Evolutionary conservation across 768 basidiomycete species (phyloP).

Genomic region (Lenzites betulinus): DNA sequence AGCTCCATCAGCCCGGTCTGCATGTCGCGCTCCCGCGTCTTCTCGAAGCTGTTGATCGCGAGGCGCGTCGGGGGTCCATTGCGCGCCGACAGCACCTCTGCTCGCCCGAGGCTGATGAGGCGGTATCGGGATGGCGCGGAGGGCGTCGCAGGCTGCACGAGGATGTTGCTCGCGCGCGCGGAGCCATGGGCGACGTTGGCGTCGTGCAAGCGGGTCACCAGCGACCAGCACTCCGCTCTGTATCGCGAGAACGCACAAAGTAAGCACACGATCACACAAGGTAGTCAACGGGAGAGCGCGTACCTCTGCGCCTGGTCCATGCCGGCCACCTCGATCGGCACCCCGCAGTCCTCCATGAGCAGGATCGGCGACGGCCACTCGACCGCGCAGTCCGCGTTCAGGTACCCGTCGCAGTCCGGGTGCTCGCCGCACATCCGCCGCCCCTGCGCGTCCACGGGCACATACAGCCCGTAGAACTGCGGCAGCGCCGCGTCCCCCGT

Average conservation of each 20-base stretch:
- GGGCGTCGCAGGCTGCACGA: slow-evolving; percentile 46
- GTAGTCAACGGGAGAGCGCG: not conserved
- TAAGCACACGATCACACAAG: not conserved
- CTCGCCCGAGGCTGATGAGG: slow-evolving; percentile 52
- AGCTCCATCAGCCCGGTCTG: slow-evolving; percentile 2
- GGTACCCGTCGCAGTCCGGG: slow-evolving; percentile 22
- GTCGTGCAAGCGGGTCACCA: slow-evolving; percentile 44
- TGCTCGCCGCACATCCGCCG: not conserved
- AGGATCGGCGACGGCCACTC: slow-evolving; percentile 40
- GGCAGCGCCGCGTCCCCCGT: slow-evolving; percentile 47
- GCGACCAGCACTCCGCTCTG: slow-evolving; percentile 31
- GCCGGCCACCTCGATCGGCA: slow-evolving; percentile 28
- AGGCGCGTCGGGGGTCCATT: not conserved
- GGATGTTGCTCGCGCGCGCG: slow-evolving; percentile 42
- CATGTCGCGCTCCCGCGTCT: slow-evolving; percentile 12
- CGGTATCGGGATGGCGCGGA: slow-evolving; percentile 41
- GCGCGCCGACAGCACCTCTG: not conserved
- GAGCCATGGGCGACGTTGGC: slow-evolving; percentile 45
- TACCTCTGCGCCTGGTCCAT: slow-evolving; percentile 26
- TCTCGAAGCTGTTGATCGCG: slow-evolving; percentile 5
- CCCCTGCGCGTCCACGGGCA: slow-evolving; percentile 25
- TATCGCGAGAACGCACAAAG: not conserved
- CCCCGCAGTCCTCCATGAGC: slow-evolving; percentile 51
- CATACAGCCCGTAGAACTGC: slow-evolving; percentile 66
- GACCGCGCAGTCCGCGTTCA: slow-evolving; percentile 11